Conservation (phyloP, 2,329 filamentous ascomycete genomes). For the Sporothrix euskadiensis region DNA sequence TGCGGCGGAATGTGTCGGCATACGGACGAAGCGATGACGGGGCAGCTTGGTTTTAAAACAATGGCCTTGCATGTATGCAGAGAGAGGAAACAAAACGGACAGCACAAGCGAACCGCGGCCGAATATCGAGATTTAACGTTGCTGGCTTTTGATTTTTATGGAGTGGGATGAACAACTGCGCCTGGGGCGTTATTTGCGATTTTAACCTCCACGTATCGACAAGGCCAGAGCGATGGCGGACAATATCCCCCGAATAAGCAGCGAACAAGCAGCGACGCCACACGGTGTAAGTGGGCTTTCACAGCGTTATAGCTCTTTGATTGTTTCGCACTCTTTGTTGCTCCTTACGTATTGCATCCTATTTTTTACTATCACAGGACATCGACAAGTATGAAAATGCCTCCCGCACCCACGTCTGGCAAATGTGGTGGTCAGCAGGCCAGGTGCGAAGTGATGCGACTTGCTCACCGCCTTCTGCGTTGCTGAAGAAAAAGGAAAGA, state of each 20-base stretch:
- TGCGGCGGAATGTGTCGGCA: background rate
- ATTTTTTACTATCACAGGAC: background rate
- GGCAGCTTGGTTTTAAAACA: background rate
- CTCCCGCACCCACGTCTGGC: background rate
- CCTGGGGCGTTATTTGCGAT: background rate
- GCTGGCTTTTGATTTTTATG: background rate
- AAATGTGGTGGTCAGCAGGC: background rate
- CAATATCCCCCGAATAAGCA: too few relatives aligned
- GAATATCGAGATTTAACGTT: background rate
- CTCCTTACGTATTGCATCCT: background rate
- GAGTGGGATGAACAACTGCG: background rate
- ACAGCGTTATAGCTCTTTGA: background rate
- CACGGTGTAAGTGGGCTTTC: background rate
- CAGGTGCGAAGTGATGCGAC: background rate
- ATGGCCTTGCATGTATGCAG: background rate
- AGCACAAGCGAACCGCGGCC: background rate
- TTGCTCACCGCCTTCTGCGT: constrained; percentile 1
- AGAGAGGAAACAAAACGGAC: background rate
- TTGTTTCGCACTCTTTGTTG: background rate
- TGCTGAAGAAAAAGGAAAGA: background rate
- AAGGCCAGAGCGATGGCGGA: too few relatives aligned
- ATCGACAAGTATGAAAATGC: background rate
- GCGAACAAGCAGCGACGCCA: too few relatives aligned
- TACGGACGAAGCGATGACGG: background rate
- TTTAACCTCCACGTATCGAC: background rate